Evolutionary conservation across 2,329 filamentous ascomycete genomes (phyloP).

Genomic region (Claviceps fusiformis): DNA sequence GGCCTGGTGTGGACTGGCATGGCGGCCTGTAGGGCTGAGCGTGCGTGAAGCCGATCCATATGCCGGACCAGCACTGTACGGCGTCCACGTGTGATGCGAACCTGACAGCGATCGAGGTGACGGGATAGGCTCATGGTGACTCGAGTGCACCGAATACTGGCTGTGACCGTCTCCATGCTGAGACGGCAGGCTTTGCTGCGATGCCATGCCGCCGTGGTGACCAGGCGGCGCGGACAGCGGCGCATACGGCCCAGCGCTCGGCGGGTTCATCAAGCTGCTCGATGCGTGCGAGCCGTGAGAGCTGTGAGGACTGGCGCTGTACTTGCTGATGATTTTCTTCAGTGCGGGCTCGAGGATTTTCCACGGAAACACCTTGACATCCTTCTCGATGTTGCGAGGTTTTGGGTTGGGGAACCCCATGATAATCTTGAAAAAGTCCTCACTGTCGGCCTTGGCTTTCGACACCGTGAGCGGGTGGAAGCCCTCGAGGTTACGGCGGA

Average conservation of each 20-base stretch:
- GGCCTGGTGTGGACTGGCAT: conserved; percentile 21
- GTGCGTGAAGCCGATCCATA: conserved; percentile 26
- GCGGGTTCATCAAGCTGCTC: conserved; percentile 27
- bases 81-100: conserved; percentile 33
- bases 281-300: conserved; percentile 23
- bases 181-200: conserved; percentile 16
- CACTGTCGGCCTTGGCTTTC: conserved; percentile 81
- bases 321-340: conserved; percentile 98
- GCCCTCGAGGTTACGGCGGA: conserved; percentile 86
- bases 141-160: conserved; percentile 27
- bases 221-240: conserved; percentile 34
- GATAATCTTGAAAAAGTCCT: conserved; percentile 97
- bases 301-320: conserved; percentile 41
- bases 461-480: conserved; percentile 88
- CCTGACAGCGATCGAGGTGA: conserved; percentile 40
- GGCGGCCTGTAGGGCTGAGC: conserved; percentile 24
- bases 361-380: conserved; percentile 98
- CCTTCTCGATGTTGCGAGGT: conserved; percentile 95
- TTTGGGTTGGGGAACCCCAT: conserved; percentile 96
- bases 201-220: conserved; percentile 14
- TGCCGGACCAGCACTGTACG: conserved; percentile 25
- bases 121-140: conserved; percentile 35
- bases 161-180: conserved; percentile 19
- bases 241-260: conserved; percentile 25
- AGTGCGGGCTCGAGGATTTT: conserved; percentile 74